Base-by-base conservation (phyloP, 441 rosid species). In the Omphalea diandra region DNA sequence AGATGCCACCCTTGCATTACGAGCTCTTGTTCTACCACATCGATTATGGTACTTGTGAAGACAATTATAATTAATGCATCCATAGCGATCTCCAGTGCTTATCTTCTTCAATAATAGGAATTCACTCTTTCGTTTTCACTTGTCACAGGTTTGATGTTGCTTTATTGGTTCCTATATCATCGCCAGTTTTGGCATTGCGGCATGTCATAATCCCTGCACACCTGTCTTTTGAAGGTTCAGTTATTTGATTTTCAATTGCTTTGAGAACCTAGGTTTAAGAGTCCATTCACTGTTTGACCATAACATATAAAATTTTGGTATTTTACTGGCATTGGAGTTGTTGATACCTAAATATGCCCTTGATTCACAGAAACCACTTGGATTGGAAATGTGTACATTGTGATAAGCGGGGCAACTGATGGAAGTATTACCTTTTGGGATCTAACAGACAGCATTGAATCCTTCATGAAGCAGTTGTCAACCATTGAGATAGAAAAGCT, bases 371-470 rank as follows among this genome's bases (percentile, higher is more conserved):
- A 80, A 74, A 71, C 73, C 36, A 73, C 46, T 54, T 71, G 57
- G 55, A 70, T 67, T 46, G 80, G 90, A 68, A 83, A 77, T 72
- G 77, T 62, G n/a, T 95, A 86, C 83, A 70, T 89, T 7, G 89
- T 84, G 70, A 80, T 95, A 65, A 88, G 95, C 59, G 98, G 98
- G 72, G 96, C 97, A 68, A 90, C 99, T 43, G 97, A 95, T 86
- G 98, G 99, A 86, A 88, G 93, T 73, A 84, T 90, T 63, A 82
- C 94, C 77, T 80, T 93, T 73, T 95, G 99, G 99, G 90, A 95
- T 82, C 75, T 93, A 67, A 90, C 97, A 3, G 79, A 70, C 73
- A 73, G 79, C 61, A 78, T 93, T 59, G 89, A 87, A 82, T 85
- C 90, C 63, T 95, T 95, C 80, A 82, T 87, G 73, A 75, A 63